These are phyloP conservation scores for Davidsoniella neocaledoniae DNA, from an alignment of 2,329 filamentous ascomycete species.

Conservation along the genomic window DNA sequence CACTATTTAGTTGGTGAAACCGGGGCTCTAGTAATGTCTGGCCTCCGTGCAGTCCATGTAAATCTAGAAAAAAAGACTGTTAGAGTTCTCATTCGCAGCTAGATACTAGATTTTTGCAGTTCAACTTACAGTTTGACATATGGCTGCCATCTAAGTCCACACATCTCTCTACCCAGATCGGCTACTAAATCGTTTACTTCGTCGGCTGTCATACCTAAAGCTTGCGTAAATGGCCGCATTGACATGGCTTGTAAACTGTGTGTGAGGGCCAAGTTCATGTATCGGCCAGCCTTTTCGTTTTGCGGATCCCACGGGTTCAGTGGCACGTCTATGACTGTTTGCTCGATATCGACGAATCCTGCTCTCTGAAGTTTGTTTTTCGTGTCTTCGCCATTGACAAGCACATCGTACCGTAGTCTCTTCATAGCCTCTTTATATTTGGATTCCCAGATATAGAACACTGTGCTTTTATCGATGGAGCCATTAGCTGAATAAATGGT, in stretches of 20 bases:
- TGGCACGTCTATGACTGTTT: constrained; percentile 51
- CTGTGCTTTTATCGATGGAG: constrained; percentile 38
- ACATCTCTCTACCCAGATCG: constrained; percentile 51
- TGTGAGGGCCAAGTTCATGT: constrained; percentile 67
- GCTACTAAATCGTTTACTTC: constrained; percentile 46
- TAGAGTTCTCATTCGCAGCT: constrained; percentile 7
- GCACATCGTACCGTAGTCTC: constrained; percentile 44
- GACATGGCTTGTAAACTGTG: constrained; percentile 59
- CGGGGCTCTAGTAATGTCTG: constrained; percentile 6
- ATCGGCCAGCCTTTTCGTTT: constrained; percentile 52
- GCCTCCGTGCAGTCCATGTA: constrained; percentile 20
- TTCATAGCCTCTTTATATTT: constrained; percentile 53
- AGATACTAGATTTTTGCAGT: not conserved
- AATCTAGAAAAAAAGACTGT: constrained; percentile 16
- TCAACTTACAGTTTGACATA: constrained; percentile 61
- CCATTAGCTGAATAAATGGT: constrained; percentile 54
- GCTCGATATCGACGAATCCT: constrained; percentile 67
- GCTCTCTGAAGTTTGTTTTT: constrained; percentile 40
- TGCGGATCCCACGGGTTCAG: constrained; percentile 57
- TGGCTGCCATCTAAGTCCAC: constrained; percentile 47
- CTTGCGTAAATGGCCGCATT: constrained; percentile 50
- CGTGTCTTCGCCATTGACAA: constrained; percentile 28
- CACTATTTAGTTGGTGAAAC: not conserved
- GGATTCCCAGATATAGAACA: constrained; percentile 51
- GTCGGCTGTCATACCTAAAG: constrained; percentile 29